Evolutionary conservation across 768 basidiomycete species (phyloP), one percentile per base, ranked within the genome.

Genomic region (Rhodotorula diobovata): DNA sequence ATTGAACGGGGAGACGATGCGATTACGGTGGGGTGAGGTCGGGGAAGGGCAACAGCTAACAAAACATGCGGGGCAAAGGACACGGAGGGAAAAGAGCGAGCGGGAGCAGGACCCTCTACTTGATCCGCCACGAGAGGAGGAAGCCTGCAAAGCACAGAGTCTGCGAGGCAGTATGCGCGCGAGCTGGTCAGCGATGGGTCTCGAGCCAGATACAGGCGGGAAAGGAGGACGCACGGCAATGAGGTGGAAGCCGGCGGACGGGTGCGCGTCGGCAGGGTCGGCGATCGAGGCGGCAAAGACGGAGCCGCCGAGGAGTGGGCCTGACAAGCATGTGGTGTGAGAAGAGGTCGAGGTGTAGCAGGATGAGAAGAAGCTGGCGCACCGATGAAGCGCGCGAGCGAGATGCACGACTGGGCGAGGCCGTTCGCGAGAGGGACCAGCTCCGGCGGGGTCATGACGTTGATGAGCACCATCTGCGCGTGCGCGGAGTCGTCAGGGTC

Each of bases 341-440:
- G 25, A 39, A 48, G 12, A 68, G 23, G 11, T 70, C 32, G 72
- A 75, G 56, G 73, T 73, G 45, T 79, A 67, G 39, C 81, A 77
- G 32, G 93, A 92, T 32, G 92, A 32, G n/a, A 39, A 56, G 39
- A 39, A 23, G 8, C 39, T 41, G 34, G 16, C 71, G 35, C 34
- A 69, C 68, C 96, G 48, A 91, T 77, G 82, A 93, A 96, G 51
- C 96, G 86, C 9, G 94, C 91, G 35, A 95, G 86, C 73, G 91
- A 93, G 72, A 95, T 94, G 43, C 92, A 90, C 77, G 91, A 93
- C 81, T 99, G 96, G 0, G 93, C 96, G 32, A 95, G 87, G 28
- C 95, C 96, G 78, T 98, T 99, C 18, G 95, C 91, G 69, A 91
- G 87, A 14, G 93, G 91, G 51, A 98, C 87, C 15, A 91, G 87